Base-by-base conservation (phyloP, 768 basidiomycete genomes). In the Boletellus emodensis region DNA sequence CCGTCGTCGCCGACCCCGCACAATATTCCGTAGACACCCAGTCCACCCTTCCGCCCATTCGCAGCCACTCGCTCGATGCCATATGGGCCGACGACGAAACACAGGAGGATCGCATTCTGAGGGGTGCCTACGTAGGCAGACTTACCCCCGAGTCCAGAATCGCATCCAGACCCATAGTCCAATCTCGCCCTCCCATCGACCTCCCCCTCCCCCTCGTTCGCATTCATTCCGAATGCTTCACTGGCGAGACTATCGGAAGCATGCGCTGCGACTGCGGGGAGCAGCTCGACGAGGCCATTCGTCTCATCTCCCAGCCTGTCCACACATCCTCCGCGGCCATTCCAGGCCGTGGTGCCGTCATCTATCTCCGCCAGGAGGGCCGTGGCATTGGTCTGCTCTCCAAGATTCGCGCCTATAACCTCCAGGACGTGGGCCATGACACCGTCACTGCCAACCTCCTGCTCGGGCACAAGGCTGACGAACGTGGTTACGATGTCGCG, bases 251-350 rank as follows among this genome's bases (percentile, higher is more conserved):
- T 8, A 82, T 98, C 51, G 96, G 96, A 24, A 85, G 93, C 75
- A 94, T 96, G 89, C 87, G 96, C 30, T 99, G 96, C 65, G 96
- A 99, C 68, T 99, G 96, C 63, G 96, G 96, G 13, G 94, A 98
- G 70, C 96, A 99, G 68, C 78, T 99, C 4, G 94, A 98, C 70
- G 95, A 97, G 66, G 93, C 96, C n/a, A 84, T 98, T 54, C 81
- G 91, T 11, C 84, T 85, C 60, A 92, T 97, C 60, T 84, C 87
- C 13, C 78, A 82, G 65, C 82, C 90, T 40, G 77, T 87, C 60
- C 64, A 72, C 82, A 51, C 69, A 11, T 59, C 70, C 46, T 56
- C 67, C 35, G 58, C 64, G 15, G 69, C 67, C 3, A 81, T 92
- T 26, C 88, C 89, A 0, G 92, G 92, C 6, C 84, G 94, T 7